phyloP scores from a whole-genome alignment of 768 basidiomycete species.

The Gelatoporia subvermispora region DNA sequence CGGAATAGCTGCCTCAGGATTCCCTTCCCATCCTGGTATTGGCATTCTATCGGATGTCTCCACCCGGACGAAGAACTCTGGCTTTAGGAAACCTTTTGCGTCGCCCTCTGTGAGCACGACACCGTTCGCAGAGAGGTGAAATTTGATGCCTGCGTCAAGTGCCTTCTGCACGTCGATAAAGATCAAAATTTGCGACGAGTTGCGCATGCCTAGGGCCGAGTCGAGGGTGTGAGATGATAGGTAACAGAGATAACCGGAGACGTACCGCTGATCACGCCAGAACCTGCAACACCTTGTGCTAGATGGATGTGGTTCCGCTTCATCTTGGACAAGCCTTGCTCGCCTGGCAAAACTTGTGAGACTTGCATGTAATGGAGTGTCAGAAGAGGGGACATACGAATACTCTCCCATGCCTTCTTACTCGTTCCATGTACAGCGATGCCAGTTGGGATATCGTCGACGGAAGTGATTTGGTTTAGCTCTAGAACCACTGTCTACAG shows the following conservation, averaged over 20 bases:
- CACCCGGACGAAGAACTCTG: slow-evolving; percentile 67
- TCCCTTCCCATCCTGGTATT: slow-evolving; percentile 20
- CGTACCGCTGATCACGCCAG: slow-evolving; percentile 74
- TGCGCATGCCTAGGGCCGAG: slow-evolving; percentile 66
- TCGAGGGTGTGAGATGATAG: neutral
- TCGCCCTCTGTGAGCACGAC: slow-evolving; percentile 86
- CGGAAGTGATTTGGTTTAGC: slow-evolving; percentile 49
- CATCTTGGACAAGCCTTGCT: slow-evolving; percentile 78
- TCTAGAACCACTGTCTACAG: slow-evolving; percentile 67
- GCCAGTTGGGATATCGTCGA: slow-evolving; percentile 58
- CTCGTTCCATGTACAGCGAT: slow-evolving; percentile 84
- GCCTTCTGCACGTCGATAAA: slow-evolving; percentile 75
- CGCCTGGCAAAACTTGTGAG: slow-evolving; percentile 38
- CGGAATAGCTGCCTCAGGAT: neutral
- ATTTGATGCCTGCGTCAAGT: slow-evolving; percentile 60
- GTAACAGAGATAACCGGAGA: slow-evolving; percentile 1
- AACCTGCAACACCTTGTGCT: slow-evolving; percentile 68
- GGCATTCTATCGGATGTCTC: slow-evolving; percentile 39
- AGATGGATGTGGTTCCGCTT: slow-evolving; percentile 89
- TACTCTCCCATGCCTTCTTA: slow-evolving; percentile 60
- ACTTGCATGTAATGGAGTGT: neutral
- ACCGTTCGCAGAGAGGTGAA: slow-evolving; percentile 81
- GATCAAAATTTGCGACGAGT: slow-evolving; percentile 71
- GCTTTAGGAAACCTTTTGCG: slow-evolving; percentile 50
- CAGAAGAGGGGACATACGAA: slow-evolving; percentile 40